These are phyloP conservation scores for Pseudocercospora musae DNA, from an alignment of 2,329 filamentous ascomycete genomes.

Conservation along the genomic window DNA sequence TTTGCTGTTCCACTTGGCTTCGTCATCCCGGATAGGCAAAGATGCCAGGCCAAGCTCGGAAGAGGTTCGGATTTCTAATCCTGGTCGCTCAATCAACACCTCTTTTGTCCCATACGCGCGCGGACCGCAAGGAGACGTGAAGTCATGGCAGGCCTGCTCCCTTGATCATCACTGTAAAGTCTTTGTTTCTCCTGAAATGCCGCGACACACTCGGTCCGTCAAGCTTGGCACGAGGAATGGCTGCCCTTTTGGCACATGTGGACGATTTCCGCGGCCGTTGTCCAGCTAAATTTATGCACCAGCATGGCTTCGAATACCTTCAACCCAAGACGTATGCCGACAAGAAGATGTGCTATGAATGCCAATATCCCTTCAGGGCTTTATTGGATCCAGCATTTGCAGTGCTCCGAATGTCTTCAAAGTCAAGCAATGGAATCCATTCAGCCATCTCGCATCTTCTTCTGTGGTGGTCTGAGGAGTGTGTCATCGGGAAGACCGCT, in stretches of 20 bases:
- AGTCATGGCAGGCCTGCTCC: background rate
- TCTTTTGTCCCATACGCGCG: background rate
- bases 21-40: background rate
- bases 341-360: background rate
- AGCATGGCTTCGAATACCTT: background rate
- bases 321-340: background rate
- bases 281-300: background rate
- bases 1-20: constrained; percentile 2
- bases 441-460: constrained; percentile 52
- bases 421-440: constrained; percentile 25
- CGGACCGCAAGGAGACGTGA: background rate
- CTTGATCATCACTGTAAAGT: no score
- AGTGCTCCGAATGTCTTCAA: background rate
- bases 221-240: background rate
- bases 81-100: background rate
- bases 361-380: background rate
- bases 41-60: background rate
- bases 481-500: constrained; percentile 81
- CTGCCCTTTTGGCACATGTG: background rate
- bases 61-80: background rate
- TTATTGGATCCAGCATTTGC: background rate
- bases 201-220: background rate
- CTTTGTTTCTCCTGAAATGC: background rate
- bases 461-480: constrained; percentile 54
- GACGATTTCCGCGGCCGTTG: background rate